These are phyloP conservation scores for Ilyonectria robusta DNA, from an alignment of 2,329 filamentous ascomycete species.

Conservation along the genomic window DNA sequence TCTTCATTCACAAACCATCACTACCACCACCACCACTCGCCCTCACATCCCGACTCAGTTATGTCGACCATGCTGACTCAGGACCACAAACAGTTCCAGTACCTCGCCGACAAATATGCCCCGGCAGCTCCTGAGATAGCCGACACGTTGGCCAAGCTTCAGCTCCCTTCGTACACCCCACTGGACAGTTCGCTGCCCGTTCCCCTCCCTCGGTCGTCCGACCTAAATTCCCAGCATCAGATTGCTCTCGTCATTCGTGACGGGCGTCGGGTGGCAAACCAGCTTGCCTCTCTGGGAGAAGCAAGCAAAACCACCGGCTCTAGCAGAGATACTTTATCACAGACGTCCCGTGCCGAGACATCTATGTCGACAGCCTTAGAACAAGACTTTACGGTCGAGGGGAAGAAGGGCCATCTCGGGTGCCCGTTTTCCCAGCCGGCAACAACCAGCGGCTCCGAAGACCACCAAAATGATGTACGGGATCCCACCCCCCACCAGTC, in stretches of 20 bases:
- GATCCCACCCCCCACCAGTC: slow-evolving; percentile 65
- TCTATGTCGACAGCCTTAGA: slow-evolving; percentile 79
- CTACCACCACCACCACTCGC: not conserved
- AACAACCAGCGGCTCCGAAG: slow-evolving; percentile 48
- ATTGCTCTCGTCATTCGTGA: slow-evolving; percentile 75
- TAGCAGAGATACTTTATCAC: slow-evolving; percentile 63
- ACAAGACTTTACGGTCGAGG: slow-evolving; percentile 90
- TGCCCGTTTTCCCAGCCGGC: slow-evolving; percentile 80
- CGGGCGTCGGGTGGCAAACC: slow-evolving; percentile 71
- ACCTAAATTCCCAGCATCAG: slow-evolving; percentile 62
- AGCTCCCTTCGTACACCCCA: slow-evolving; percentile 70
- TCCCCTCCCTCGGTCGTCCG: slow-evolving; percentile 66
- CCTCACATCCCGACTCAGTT: slow-evolving; percentile 10
- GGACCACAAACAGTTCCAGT: slow-evolving; percentile 67
- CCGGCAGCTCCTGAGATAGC: slow-evolving; percentile 75
- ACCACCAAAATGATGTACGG: slow-evolving; percentile 44
- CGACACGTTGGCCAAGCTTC: slow-evolving; percentile 76
- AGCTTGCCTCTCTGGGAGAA: slow-evolving; percentile 64
- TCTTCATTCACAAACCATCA: slow-evolving; percentile 16
- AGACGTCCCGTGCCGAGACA: slow-evolving; percentile 62
- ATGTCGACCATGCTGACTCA: slow-evolving; percentile 43
- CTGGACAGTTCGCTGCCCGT: slow-evolving; percentile 66
- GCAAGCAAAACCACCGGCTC: slow-evolving; percentile 67
- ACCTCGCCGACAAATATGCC: slow-evolving; percentile 77
- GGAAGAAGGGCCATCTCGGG: slow-evolving; percentile 82